Evolutionary conservation across 116 monocot genomes (phyloP), one percentile per base, ranked within the genome.

Genomic region (Papilionanthe hybrid): DNA sequence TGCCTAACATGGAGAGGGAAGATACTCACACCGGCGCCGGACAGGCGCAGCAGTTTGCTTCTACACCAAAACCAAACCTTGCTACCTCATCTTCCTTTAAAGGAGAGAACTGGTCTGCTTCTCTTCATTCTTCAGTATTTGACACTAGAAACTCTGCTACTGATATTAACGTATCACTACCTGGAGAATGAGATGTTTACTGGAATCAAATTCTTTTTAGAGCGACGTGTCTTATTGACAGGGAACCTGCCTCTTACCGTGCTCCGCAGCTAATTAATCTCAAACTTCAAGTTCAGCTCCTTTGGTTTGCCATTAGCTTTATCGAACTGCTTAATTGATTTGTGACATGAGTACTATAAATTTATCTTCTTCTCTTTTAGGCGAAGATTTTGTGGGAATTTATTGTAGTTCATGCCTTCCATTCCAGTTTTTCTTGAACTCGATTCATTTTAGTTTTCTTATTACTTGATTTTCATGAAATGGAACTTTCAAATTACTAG

Each of bases 141-240:
- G 88, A 88, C 30, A 55, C 85, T 9, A 87, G 90, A 53, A 89
- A 82, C 44, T 82, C 88, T 5, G 78, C 83, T 12, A 89, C 89
- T 9, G 90, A 90, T 75, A 90, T 90, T 42, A 90, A 90, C 89
- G 81, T 90, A 13, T 83, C 93, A 47, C 58, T 84, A 5, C 87
- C 88, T 7, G 85, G 85, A 74, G 84, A 83, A 15, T 90, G 73
- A 88, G 55, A 56, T 0, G 27, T 65, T 65, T 22, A 25, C 72
- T 42, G 43, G 41, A 42, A 20, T 32, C 32, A 30, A 23, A 25
- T 65, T 65, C 17, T 63, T 65, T 65, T 65, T 65, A 27, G 65
- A 65, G 65, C 27, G 65, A 27, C 9, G 65, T 65, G 5, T 65
- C 65, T 65, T 25, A 65, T 15, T 65, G 25, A 65, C 25, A 65